phyloP scores from a whole-genome alignment of 2,329 filamentous ascomycete genomes.

The Escovopsis sp. region DNA sequence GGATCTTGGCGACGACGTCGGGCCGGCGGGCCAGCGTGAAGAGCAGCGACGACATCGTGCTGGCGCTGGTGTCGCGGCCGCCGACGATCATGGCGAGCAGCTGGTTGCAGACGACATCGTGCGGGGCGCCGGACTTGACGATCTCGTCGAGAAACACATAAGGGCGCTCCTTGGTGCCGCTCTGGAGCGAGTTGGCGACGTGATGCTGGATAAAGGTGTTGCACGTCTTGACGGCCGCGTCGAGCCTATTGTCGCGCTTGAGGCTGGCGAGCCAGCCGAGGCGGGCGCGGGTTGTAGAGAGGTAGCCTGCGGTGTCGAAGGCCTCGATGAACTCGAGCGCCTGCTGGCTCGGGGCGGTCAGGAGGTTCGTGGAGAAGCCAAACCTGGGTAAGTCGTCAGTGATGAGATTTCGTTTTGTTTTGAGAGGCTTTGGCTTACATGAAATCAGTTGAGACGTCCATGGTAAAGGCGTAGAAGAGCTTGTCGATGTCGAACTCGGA shows the following conservation, averaged over 20 bases:
- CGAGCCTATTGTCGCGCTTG: slow-evolving; percentile 21
- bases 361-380: slow-evolving; percentile 26
- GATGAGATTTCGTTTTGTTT: not conserved
- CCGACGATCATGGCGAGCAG: slow-evolving; percentile 29
- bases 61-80: slow-evolving; percentile 31
- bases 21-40: slow-evolving; percentile 26
- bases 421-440: slow-evolving; percentile 24
- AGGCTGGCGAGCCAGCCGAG: slow-evolving; percentile 24
- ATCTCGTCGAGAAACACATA: slow-evolving; percentile 46
- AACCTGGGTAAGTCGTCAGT: slow-evolving; percentile 14
- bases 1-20: slow-evolving; percentile 28
- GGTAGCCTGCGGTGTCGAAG: slow-evolving; percentile 31
- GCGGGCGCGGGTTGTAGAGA: slow-evolving; percentile 22
- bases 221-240: slow-evolving; percentile 23
- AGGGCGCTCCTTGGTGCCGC: slow-evolving; percentile 18
- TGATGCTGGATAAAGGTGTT: slow-evolving; percentile 33
- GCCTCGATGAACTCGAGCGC: slow-evolving; percentile 28
- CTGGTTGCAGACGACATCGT: slow-evolving; percentile 26
- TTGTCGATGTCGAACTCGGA: slow-evolving; percentile 43
- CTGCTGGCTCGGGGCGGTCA: slow-evolving; percentile 20
- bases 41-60: slow-evolving; percentile 27
- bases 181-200: slow-evolving; percentile 24
- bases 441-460: slow-evolving; percentile 55
- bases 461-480: slow-evolving; percentile 49
- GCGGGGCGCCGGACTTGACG: slow-evolving; percentile 28